Percentiles rank a stretch among this genome's conserved stretches.
Evolutionary conservation across 768 basidiomycete genomes (phyloP).

Genomic region (Tulasnella sp.): DNA sequence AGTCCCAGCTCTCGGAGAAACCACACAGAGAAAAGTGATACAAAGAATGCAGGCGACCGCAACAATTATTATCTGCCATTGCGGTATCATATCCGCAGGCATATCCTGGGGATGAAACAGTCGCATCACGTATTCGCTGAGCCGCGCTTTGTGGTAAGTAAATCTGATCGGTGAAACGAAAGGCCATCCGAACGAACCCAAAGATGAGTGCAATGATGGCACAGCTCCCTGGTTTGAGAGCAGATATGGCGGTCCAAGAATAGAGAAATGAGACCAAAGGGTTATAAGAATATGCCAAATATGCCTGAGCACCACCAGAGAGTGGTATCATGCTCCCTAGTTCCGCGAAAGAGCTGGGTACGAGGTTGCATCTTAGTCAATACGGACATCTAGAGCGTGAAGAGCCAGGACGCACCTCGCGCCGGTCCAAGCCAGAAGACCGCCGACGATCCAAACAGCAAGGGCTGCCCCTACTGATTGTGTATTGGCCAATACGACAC

Average conservation of each 20-base stretch:
- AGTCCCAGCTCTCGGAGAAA: constrained; percentile 66
- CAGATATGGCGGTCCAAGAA: constrained; percentile 89
- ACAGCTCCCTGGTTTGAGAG: constrained; percentile 74
- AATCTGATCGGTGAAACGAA: not conserved
- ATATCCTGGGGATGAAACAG: constrained; percentile 66
- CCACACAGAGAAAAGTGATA: constrained; percentile 69
- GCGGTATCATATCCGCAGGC: constrained; percentile 69
- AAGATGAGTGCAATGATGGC: constrained; percentile 86
- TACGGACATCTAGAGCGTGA: not conserved
- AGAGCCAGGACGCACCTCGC: constrained; percentile 33
- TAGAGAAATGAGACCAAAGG: constrained; percentile 83
- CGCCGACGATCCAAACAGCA: constrained; percentile 72
- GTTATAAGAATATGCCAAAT: constrained; percentile 81
- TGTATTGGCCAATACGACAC: constrained; percentile 80
- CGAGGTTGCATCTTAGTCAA: not conserved
- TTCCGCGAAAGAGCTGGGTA: constrained; percentile 86
- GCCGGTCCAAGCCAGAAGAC: constrained; percentile 87
- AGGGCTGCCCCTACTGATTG: constrained; percentile 86
- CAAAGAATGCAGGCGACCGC: constrained; percentile 61
- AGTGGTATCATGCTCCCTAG: constrained; percentile 81
- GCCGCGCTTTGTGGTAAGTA: not conserved
- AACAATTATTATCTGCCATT: constrained; percentile 85
- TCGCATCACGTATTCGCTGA: constrained; percentile 76
- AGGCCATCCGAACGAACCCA: constrained; percentile 27
- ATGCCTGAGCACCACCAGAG: constrained; percentile 64